Base-by-base conservation (phyloP, 1,284 basidiomycete species). In the Agroathelia rolfsii region DNA sequence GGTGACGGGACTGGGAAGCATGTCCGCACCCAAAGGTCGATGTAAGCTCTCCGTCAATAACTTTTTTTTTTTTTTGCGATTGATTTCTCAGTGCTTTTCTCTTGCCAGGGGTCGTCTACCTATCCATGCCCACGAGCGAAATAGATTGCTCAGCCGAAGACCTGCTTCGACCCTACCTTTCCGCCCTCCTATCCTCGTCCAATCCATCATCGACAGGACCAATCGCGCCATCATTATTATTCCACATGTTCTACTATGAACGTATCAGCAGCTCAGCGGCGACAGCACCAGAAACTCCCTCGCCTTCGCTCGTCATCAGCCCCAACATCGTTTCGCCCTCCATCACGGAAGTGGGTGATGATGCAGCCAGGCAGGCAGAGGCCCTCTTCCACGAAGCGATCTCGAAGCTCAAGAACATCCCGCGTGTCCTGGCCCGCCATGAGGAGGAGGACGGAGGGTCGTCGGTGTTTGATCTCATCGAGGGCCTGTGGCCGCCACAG, bases 1-100 rank as follows among this genome's bases (percentile, higher is more conserved):
- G 30, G 59, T 88, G 31, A 80, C 82, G 24, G 94, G 93, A 5
- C 76, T 86, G 48, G 83, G 79, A 6, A 89, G 84, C 1, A 73
- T 93, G 57, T 82, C 85, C 6, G 76, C 87, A 35, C 94, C 94
- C 0, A 61, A 69, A 34, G 86, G 79, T 2, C 82, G 83, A 69
- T 85, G 89, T 89, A 52, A 50, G 75, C 53, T 23, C 24, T 24
- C 14, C 21, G 3, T n/a, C n/a, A n/a, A n/a, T n/a, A 31, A 32
- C 37, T 14, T 32, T 33, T 21, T 34, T 22, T 11, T 21, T 13
- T 8, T 19, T 18, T 38, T n/a, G 35, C 28, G 16, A 23, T 30
- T 21, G 23, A 6, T 35, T 17, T 40, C 37, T 28, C 11, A 38
- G 16, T n/a, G 7, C 35, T 25, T 12, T 27, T 22, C 3, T 9